phyloP scores from a whole-genome alignment of 108 stramenopile species.

The Skeletonema costatum region DNA sequence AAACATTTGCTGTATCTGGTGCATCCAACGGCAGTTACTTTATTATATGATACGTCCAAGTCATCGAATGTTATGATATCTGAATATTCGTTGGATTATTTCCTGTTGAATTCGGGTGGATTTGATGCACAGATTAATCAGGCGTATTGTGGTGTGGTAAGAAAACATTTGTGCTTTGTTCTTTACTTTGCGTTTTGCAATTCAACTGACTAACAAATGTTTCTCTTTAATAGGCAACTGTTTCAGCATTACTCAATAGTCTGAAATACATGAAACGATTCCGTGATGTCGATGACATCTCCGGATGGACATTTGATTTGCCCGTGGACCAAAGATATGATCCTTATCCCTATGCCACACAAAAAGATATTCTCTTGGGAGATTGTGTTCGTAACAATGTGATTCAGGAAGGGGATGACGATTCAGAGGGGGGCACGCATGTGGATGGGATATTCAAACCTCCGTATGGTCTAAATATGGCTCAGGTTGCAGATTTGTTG shows the following conservation, averaged over 20 bases:
- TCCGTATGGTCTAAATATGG: conserved; percentile 65
- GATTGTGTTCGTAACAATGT: conserved; percentile 54
- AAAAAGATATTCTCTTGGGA: conserved; percentile 51
- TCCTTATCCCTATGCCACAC: conserved; percentile 85
- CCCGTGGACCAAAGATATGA: conserved; percentile 69
- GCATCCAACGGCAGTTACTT: conserved; percentile 20
- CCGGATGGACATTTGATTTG: conserved; percentile 46
- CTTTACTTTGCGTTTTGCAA: not conserved
- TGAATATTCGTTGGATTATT: conserved; percentile 66
- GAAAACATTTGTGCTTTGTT: not conserved
- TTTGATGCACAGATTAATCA: conserved; percentile 89
- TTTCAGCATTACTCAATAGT: conserved; percentile 72
- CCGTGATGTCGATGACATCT: conserved; percentile 23
- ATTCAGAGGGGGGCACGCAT: not conserved
- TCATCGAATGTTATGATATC: conserved; percentile 19
- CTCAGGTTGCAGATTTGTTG: conserved; percentile 54
- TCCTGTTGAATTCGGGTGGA: conserved; percentile 61
- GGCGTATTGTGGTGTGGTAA: conserved; percentile 72
- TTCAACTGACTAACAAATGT: not conserved
- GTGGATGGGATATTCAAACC: conserved; percentile 53
- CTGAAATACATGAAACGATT: conserved; percentile 52
- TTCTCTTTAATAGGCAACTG: conserved; percentile 35
- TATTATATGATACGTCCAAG: conserved; percentile 30
- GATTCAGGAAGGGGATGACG: conserved; percentile 22
- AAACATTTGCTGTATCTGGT: conserved; percentile 39